phyloP scores from a whole-genome alignment of 345 rosid genomes.

The Rhodamnia rubescens region DNA sequence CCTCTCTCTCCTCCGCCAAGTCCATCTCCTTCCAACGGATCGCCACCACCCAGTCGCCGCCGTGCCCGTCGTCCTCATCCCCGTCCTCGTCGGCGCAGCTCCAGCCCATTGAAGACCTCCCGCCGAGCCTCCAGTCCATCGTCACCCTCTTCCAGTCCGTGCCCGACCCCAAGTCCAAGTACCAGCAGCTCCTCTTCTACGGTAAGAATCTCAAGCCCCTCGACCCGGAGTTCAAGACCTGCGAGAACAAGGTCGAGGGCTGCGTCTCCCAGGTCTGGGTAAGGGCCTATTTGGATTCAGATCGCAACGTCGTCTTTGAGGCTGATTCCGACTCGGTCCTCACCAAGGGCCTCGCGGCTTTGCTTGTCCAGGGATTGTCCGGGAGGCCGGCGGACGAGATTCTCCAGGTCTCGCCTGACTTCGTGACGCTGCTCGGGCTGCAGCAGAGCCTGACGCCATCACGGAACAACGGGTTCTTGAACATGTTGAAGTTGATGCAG shows the following conservation, averaged over 20 bases:
- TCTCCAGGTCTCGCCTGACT: constrained; percentile 69
- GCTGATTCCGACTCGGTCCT: constrained; percentile 89
- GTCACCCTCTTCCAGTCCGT: constrained; percentile 77
- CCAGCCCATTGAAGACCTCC: constrained; percentile 74
- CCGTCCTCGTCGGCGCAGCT: constrained; percentile 27
- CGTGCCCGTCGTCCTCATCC: constrained; percentile 11
- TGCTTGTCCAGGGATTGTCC: constrained; percentile 78
- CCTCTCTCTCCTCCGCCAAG: not conserved
- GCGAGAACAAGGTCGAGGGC: constrained; percentile 81
- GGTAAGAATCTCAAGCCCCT: constrained; percentile 61
- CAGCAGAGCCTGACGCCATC: constrained; percentile 82
- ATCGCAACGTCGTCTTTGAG: constrained; percentile 58
- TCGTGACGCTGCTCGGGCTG: constrained; percentile 63
- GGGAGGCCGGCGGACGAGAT: constrained; percentile 65
- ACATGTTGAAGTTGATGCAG: constrained; percentile 91
- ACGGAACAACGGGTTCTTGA: constrained; percentile 85
- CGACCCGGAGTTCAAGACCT: constrained; percentile 54
- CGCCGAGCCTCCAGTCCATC: constrained; percentile 81
- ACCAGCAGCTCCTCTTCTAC: constrained; percentile 43
- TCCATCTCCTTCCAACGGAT: constrained; percentile 9
- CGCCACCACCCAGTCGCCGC: constrained; percentile 14
- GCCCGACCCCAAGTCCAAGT: constrained; percentile 1
- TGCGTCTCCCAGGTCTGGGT: constrained; percentile 98
- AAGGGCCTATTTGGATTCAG: constrained; percentile 61
- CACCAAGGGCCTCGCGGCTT: constrained; percentile 84